Percentiles rank a stretch among this genome's conserved stretches.
phyloP scores from a whole-genome alignment of 2,329 filamentous ascomycete species.

The Rutstroemia sp. region DNA sequence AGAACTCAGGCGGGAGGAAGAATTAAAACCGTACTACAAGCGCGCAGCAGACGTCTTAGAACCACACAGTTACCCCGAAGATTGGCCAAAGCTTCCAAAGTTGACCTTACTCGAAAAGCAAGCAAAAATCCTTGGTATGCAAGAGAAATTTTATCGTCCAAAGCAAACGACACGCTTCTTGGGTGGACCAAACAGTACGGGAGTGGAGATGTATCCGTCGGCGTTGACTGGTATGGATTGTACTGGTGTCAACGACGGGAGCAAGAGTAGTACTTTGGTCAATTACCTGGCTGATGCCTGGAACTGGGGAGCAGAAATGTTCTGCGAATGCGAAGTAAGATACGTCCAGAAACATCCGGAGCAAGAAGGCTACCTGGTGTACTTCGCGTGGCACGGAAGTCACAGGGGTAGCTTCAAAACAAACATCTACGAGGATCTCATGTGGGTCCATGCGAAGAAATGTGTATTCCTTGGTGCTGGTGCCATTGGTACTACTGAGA shows the following conservation, averaged over 20 bases:
- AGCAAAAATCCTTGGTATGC: conserved; percentile 43
- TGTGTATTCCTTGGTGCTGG: conserved; percentile 62
- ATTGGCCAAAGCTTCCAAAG: conserved; percentile 52
- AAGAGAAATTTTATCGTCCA: conserved; percentile 46
- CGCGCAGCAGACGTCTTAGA: conserved; percentile 49
- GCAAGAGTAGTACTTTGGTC: conserved; percentile 57
- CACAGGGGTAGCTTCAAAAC: conserved; percentile 48
- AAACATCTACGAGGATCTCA: conserved; percentile 49
- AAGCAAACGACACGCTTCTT: conserved; percentile 57
- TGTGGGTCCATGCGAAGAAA: conserved; percentile 60
- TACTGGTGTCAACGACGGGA: conserved; percentile 61
- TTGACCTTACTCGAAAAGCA: conserved; percentile 50
- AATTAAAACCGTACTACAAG: conserved; percentile 48
- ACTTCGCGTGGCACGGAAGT: conserved; percentile 56
- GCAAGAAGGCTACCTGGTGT: conserved; percentile 52
- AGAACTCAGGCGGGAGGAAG: conserved; percentile 41
- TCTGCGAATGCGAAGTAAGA: conserved; percentile 60
- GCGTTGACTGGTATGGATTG: conserved; percentile 53
- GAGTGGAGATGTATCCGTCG: conserved; percentile 55
- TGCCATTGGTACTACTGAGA: conserved; percentile 58
- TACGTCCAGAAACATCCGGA: conserved; percentile 48
- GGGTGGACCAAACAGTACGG: conserved; percentile 53
- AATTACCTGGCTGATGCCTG: conserved; percentile 64
- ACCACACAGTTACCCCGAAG: conserved; percentile 48
- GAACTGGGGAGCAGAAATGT: conserved; percentile 67